Base-by-base conservation (phyloP, 352 stramenopile genomes). In the Nothophytophthora sp. region DNA sequence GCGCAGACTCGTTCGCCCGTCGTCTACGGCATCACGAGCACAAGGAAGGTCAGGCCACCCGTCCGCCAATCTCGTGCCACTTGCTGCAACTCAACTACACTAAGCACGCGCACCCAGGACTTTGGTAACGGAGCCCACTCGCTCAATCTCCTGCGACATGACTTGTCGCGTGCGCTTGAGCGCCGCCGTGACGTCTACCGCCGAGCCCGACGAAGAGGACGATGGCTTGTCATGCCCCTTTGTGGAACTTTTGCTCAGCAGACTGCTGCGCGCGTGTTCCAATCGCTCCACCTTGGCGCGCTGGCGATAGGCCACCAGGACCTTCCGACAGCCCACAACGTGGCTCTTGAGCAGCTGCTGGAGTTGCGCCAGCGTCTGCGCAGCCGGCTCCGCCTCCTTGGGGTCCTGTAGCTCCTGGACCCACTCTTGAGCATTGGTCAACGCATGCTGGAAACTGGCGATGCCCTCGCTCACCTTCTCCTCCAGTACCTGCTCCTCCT, bases 71-170 rank as follows among this genome's bases (percentile, higher is more conserved):
- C 12, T 3, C 20, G 33, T 28, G 28, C 38, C 27, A 13, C 7
- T 24, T 45, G 18, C 8, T 18, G 23, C 3, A 19, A 30, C 7
- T 36, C 29, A 7, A 15, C 8, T 20, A 8, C 19, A 5, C 16
- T 4, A 45, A n/a, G 10, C n/a, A 24, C 13, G 52, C 68, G 43
- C 39, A 76, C 70, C 54, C 32, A 92, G 62, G 22, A 92, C 67
- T 58, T 83, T 75, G 13, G 62, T 80, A 33, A 88, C 80, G 1
- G 71, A 81, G 29, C 69, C 70, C 20, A 90, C 76, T 16, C 82
- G 73, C 38, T 88, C 70, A 5, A 92, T 77, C 41, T 92, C 77
- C 50, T 90, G 70, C 10, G 76, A 70, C 82, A 92, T 85, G 13
- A 81, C 67, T 29, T 85, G 68, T 19, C 63, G 68, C 22, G 82